phyloP scores from a whole-genome alignment of 495 filamentous ascomycete genomes.

The Choiromyces venosus region DNA sequence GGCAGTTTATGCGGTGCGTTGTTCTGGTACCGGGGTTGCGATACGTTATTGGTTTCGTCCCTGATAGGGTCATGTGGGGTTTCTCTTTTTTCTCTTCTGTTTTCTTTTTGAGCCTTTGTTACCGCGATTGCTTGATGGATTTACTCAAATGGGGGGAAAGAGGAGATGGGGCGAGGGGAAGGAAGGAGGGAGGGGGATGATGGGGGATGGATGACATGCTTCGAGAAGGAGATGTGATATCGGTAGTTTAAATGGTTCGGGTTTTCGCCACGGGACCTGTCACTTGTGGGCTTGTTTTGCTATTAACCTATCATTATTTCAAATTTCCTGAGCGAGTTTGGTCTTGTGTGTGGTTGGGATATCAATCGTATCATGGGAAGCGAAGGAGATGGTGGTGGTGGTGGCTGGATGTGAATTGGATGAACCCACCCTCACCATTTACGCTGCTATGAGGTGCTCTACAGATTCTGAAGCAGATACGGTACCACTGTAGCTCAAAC shows the following conservation, averaged over 20 bases:
- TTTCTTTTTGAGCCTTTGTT: not conserved
- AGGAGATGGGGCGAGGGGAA: not conserved
- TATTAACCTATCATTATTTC: not conserved
- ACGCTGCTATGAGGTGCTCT: not conserved
- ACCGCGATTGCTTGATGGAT: not conserved
- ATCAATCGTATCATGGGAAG: not conserved
- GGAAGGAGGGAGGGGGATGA: not conserved
- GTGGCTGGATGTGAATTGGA: not conserved
- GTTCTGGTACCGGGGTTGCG: slow-evolving; percentile 3
- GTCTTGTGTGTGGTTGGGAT: not conserved
- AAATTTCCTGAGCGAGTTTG: not conserved
- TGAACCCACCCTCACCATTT: not conserved
- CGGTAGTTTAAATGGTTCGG: not conserved
- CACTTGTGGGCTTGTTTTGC: not conserved
- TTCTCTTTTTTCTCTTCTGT: not conserved
- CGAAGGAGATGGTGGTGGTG: not conserved
- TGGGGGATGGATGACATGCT: not conserved
- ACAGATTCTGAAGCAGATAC: not conserved
- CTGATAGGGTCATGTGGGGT: slow-evolving; percentile 1
- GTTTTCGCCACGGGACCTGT: not conserved
- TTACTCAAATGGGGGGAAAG: not conserved
- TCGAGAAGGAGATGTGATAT: slow-evolving; percentile 5
- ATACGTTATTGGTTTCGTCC: not conserved
- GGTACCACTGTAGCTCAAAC: not conserved
- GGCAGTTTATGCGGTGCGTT: not conserved